phyloP scores from a whole-genome alignment of 140 eudicot genomes.

The Oenanthe javanica region DNA sequence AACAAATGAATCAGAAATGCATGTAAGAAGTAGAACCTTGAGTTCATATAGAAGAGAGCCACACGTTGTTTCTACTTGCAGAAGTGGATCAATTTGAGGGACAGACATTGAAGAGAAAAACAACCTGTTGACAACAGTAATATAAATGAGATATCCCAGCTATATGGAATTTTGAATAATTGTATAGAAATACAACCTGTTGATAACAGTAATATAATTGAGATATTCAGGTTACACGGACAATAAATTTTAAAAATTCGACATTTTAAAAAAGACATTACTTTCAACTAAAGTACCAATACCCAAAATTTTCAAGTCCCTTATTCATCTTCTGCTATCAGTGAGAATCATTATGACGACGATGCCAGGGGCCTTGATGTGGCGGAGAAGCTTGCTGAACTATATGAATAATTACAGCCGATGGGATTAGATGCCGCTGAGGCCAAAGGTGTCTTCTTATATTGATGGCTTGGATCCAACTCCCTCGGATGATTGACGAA shows the following conservation, averaged over 20 bases:
- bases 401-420: slow-evolving; percentile 29
- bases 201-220: not conserved
- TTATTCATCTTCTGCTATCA: slow-evolving; percentile 18
- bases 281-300: no score
- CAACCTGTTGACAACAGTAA: slow-evolving; percentile 16
- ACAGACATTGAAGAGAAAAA: slow-evolving; percentile 23
- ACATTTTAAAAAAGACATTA: no score
- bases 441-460: slow-evolving; percentile 41
- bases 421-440: slow-evolving; percentile 52
- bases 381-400: slow-evolving; percentile 32
- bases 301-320: no score
- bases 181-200: slow-evolving; percentile 22
- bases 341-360: slow-evolving; percentile 27
- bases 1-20: not conserved
- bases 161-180: slow-evolving; percentile 4
- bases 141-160: not conserved
- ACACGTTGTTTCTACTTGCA: slow-evolving; percentile 65
- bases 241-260: no score
- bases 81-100: slow-evolving; percentile 43
- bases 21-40: slow-evolving; percentile 37
- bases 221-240: no score
- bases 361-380: no score
- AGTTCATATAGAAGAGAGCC: slow-evolving; percentile 80
- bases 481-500: slow-evolving; percentile 35
- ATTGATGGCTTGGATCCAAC: slow-evolving; percentile 63